Evolutionary conservation across 371 early-diverging fungal genomes (phyloP), one percentile per base, ranked within the genome.

Genomic region (Actinomortierella ambigua): DNA sequence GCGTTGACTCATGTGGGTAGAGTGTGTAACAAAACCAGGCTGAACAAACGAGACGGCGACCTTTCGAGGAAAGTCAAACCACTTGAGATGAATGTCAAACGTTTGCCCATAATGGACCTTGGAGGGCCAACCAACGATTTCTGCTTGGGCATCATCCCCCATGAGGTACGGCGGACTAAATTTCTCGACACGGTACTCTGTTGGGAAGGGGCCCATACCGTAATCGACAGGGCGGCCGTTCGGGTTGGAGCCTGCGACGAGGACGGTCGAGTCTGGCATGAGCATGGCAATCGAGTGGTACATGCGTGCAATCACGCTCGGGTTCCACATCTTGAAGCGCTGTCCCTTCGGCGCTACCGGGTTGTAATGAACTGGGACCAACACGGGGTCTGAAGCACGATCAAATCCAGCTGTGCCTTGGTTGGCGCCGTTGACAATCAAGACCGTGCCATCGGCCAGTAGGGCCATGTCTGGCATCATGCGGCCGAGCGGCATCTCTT

Each of bases 171-270:
- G 82, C 17, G 83, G 83, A 17, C 62, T 61, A 44, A 81, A 83
- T 13, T 51, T 59, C 53, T 83, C 83, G 17, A 79, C 73, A 29
- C 81, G 65, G 48, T 65, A 79, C 51, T 83, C 82, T 2, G 78
- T 79, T n/a, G 79, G 80, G 63, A 60, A 68, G 2, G 57, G 59
- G n/a, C 62, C 69, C 2, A 57, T 60, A n/a, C 69, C 64, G 22
- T 61, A 54, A 17, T 59, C 50, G 29, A 68, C 65, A 14, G 77
- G 68, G 13, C 58, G 47, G 2, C 63, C 59, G 54, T 81, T 79
- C 9, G 83, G 81, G 43, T 78, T 76, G 11, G 78, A 78, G 13
- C 85, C 85, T 22, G 82, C 71, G 2, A 82, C 77, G n/a, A 82
- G 59, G 7, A 85, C 69, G 1, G 79, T 59, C 17, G 78, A 79